Base-by-base conservation (phyloP, 352 stramenopile species). In the Globisporangium mamillatum region DNA sequence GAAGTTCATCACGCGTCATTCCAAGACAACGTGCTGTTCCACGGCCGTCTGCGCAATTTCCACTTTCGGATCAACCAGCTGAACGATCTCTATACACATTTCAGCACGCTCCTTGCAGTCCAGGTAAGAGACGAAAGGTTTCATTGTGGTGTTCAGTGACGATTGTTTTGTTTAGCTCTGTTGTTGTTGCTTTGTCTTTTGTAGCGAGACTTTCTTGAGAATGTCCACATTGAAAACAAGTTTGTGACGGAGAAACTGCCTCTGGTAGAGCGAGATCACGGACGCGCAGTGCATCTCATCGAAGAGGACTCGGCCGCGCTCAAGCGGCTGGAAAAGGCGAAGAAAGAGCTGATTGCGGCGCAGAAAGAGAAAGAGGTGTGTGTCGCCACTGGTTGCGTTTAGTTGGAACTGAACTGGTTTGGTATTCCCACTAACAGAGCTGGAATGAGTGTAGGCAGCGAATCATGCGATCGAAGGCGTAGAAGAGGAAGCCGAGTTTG, bases 401-500 rank as follows among this genome's bases (percentile, higher is more conserved):
- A 29, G 27, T 29, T 29, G 27, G 27, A 29, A 29, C 27, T 29
- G 27, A 29, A 29, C 27, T 29, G 27, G 27, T 29, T 29, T 29
- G 27, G 27, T 29, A 29, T 29, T 29, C 27, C 27, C 27, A 29
- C 27, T 29, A 29, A 29, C 27, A 29, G 27, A 29, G 27, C 27
- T 29, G 27, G 27, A 29, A 29, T 29, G 27, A 29, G 27, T 29
- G 27, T 29, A 29, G 79, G 63, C 64, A 7, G 81, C 80, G 1
- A 76, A 77, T 61, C 77, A 83, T 36, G 79, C 78, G 0, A 79
- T 88, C 3, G 81, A 90, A 78, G 86, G 84, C 3, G 82, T 92
- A 1, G 83, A 93, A 66, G 83, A 94, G 71, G 84, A 93, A 50
- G 84, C 84, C 1, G 81, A 92, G 60, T 89, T 93, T 62, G 83